Base-by-base conservation (phyloP, 176 grass and related monocot species). In the Phoenix dactylifera region DNA sequence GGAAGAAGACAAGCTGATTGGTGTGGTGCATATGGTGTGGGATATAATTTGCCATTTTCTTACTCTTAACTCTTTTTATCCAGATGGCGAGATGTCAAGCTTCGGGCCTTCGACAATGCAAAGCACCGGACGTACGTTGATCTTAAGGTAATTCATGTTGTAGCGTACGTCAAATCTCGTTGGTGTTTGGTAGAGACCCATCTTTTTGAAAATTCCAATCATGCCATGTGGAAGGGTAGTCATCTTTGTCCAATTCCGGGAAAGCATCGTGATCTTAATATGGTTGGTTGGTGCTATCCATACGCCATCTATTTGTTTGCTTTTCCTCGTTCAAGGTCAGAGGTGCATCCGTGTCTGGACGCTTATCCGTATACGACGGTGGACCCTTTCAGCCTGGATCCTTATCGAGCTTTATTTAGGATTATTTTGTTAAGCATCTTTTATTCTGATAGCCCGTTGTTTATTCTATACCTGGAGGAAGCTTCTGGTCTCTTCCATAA, bases 81-180 rank as follows among this genome's bases (percentile, higher is more conserved):
- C 50, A 99, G 94, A 71, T 99, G 94, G 94, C 82, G 93, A 62
- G 93, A 97, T 71, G 93, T 97, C 70, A 97, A 97, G 69, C 76
- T 97, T 49, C 76, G 87, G 7, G 93, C 87, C 26, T 97, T 97
- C 70, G 93, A 97, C n/a, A 88, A 75, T 29, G 93, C 93, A 29
- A 92, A 97, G 56, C 93, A 97, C 57, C 74, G 93, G 17, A 97
- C 93, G 0, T 97, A 97, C 0, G 93, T 97, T 58, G 93, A 97
- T 88, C 93, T 97, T 55, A 97, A 97, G 93, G 93, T 97, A 82
- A 79, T 66, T 29, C 4, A 52, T 66, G 29, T 53, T 62, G 50
- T 61, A 22, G 24, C 28, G 28, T 59, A 30, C 59, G n/a, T 29
- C 12, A 44, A 14, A 44, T 44, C 35, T 32, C 1, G 3, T 3